Base-by-base conservation (phyloP, 495 filamentous ascomycete genomes). In the Melanomma pulvis-pyrius region DNA sequence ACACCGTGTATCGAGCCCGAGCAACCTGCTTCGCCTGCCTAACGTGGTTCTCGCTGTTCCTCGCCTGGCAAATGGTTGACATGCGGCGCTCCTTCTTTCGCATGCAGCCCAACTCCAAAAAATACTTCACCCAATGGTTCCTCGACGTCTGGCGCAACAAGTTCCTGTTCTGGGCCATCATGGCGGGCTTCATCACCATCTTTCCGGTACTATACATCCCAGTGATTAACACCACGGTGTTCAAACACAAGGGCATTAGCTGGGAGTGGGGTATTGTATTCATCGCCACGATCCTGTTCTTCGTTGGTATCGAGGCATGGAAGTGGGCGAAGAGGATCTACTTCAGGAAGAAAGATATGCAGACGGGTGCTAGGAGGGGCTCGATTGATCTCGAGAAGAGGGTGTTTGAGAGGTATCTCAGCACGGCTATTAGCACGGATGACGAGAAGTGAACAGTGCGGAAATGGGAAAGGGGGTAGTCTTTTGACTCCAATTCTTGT, bases 151-250 rank as follows among this genome's bases (percentile, higher is more conserved):
- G 87, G 81, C 75, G 80, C 21, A 92, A 92, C 77, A 79, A 79
- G 26, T 91, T 92, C 73, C 79, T 92, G 25, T 91, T 92, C 80
- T 91, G 82, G 82, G 82, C 88, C 39, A 86, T 92, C 21, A 76
- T 87, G 36, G 79, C 87, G 26, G 90, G 88, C 8, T 86, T 84
- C 47, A 41, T 90, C 21, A 83, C 84, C 67, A 84, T 90, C 4
- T 92, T 92, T 69, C 88, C 89, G 0, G 83, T 87, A 4, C 83
- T 92, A 0, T 91, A 92, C 70, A 88, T 92, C 32, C 90, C 90
- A 0, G 82, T 79, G 17, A 75, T 92, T 26, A 92, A 91, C 74
- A 79, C 73, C 1, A 73, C 80, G 9, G 88, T 92, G 2, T 92
- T 92, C 82, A 91, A 90, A 75, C 90, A 92, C 72, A 81, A 77